Conservation (phyloP, 768 basidiomycete species). For the Pulveroboletus sp. region DNA sequence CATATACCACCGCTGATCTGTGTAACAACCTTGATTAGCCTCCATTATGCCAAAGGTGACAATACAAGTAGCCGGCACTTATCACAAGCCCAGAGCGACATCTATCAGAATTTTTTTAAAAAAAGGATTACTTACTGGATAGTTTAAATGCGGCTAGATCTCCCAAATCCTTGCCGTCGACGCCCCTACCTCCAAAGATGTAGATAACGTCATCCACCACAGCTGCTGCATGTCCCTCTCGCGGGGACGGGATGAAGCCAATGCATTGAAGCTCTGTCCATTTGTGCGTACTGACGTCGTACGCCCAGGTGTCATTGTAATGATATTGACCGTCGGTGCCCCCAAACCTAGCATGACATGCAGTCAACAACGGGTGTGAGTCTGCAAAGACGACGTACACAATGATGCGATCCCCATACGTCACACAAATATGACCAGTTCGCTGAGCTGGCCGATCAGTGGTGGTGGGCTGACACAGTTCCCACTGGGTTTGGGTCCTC, state of each 20-base stretch:
- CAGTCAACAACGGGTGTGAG: conserved; percentile 14
- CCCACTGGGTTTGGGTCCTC: conserved; percentile 81
- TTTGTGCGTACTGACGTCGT: conserved; percentile 68
- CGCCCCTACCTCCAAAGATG: conserved; percentile 93
- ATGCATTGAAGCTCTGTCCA: conserved; percentile 96
- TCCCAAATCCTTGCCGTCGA: conserved; percentile 92
- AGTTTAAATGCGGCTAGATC: conserved; percentile 98
- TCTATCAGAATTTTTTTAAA: background rate
- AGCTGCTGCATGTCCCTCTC: conserved; percentile 95
- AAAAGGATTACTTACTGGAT: conserved; percentile 61
- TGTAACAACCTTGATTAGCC: conserved; percentile 9
- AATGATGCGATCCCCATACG: conserved; percentile 77
- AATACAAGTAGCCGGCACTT: background rate
- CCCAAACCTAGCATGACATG: conserved; percentile 66
- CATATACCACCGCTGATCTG: conserved; percentile 99
- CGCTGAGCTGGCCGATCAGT: conserved; percentile 69
- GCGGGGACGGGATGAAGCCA: conserved; percentile 90
- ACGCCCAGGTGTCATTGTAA: conserved; percentile 98
- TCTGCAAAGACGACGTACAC: conserved; percentile 50
- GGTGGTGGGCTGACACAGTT: conserved; percentile 59
- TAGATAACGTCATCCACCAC: conserved; percentile 97
- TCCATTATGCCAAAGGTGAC: background rate
- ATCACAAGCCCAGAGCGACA: background rate
- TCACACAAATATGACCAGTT: conserved; percentile 89
- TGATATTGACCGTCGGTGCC: conserved; percentile 99